Conservation (phyloP, 805 yeast species). For the Alloascoidea africana region DNA sequence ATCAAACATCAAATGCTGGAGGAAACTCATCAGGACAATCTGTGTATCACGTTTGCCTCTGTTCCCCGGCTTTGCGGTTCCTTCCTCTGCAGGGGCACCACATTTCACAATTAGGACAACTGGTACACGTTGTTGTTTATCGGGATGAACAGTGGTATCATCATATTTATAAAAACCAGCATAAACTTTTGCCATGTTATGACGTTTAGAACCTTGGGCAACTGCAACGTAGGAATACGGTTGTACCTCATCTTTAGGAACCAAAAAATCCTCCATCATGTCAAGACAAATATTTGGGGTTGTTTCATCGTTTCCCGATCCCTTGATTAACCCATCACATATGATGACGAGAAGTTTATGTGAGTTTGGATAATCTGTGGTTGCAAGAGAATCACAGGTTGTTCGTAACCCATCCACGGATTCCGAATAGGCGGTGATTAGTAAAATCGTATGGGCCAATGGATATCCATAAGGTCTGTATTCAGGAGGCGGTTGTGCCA, state of each 20-base stretch:
- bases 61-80: conserved; percentile 70
- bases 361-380: conserved; percentile 70
- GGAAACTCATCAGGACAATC: conserved; percentile 76
- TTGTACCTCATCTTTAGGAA: conserved; percentile 47
- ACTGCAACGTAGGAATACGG: conserved; percentile 74
- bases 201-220: conserved; percentile 72
- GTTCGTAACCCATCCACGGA: conserved; percentile 60
- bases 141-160: conserved; percentile 44
- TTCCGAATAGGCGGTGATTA: conserved; percentile 79
- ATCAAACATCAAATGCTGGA: conserved; percentile 77
- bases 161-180: conserved; percentile 72
- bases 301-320: conserved; percentile 59
- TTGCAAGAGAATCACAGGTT: conserved; percentile 65
- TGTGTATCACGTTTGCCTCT: conserved; percentile 96
- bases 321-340: conserved; percentile 83
- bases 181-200: conserved; percentile 77
- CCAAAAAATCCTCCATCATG: conserved; percentile 54
- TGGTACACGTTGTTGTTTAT: conserved; percentile 61
- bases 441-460: conserved; percentile 45
- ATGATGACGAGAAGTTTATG: conserved; percentile 61
- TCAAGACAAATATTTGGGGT: conserved; percentile 68
- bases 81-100: conserved; percentile 71
- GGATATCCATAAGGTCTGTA: conserved; percentile 83
- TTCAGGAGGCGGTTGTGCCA: conserved; percentile 82
- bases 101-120: conserved; percentile 68